Evolutionary conservation across 345 rosid genomes (phyloP).

Genomic region (Lepidium aucheri): DNA sequence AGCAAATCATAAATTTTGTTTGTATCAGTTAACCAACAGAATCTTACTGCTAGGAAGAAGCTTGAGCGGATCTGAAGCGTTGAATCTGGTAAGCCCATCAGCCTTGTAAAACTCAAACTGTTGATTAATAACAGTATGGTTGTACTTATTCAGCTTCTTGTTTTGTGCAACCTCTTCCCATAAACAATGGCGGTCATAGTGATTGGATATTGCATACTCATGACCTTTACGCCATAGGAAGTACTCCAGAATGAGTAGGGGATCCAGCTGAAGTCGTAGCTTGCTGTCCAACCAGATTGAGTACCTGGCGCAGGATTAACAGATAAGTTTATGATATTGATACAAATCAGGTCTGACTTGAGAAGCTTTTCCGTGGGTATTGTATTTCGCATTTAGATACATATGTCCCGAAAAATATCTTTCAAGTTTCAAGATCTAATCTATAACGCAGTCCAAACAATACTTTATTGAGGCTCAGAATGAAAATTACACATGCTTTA

Average conservation of each 20-base stretch:
- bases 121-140: conserved; percentile 74
- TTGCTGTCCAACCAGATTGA: conserved; percentile 99
- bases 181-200: conserved; percentile 87
- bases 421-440: not conserved
- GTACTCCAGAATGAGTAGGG: conserved; percentile 74
- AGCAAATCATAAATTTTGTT: not conserved
- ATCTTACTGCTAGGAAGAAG: conserved; percentile 91
- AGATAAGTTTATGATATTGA: not conserved
- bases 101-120: conserved; percentile 79
- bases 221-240: conserved; percentile 92
- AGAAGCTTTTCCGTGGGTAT: not conserved
- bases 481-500: not conserved
- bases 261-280: conserved; percentile 83
- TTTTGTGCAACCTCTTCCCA: conserved; percentile 99
- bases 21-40: not conserved
- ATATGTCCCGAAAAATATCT: not conserved
- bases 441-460: not conserved
- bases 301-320: conserved; percentile 44
- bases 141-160: conserved; percentile 89
- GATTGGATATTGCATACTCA: conserved; percentile 93
- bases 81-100: conserved; percentile 77
- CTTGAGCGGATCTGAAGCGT: conserved; percentile 70
- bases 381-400: not conserved
- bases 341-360: not conserved
- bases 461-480: not conserved